Conservation (phyloP, 1,284 basidiomycete species). For the Fistulina hepatica region DNA sequence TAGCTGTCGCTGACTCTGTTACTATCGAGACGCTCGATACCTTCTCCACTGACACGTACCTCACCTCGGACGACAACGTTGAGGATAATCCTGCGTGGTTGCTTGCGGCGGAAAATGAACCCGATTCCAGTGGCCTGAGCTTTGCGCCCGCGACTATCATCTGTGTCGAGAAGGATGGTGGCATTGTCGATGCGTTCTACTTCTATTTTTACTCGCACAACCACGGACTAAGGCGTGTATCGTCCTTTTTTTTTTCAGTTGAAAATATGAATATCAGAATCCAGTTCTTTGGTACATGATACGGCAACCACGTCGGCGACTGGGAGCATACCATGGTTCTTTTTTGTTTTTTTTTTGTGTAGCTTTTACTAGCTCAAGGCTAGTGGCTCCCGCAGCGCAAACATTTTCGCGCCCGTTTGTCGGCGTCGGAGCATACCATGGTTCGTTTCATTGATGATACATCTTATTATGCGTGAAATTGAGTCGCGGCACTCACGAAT, state of each 20-base stretch:
- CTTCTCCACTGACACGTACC: slow-evolving; percentile 16
- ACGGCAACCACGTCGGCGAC: slow-evolving; percentile 24
- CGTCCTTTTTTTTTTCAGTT: too few relatives aligned
- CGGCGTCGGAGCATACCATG: too few relatives aligned
- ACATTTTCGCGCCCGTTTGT: too few relatives aligned
- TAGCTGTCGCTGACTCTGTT: not conserved
- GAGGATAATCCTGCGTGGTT: slow-evolving; percentile 20
- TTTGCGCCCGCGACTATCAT: slow-evolving; percentile 23
- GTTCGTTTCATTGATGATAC: not conserved
- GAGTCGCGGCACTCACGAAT: too few relatives aligned
- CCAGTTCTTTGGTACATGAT: slow-evolving; percentile 18
- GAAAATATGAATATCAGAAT: too few relatives aligned
- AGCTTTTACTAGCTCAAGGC: too few relatives aligned
- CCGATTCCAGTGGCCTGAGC: slow-evolving; percentile 18
- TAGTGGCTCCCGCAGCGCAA: too few relatives aligned
- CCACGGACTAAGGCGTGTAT: too few relatives aligned
- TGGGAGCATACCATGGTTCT: slow-evolving; percentile 23
- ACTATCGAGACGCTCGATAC: slow-evolving; percentile 13
- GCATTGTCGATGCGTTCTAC: slow-evolving; percentile 29
- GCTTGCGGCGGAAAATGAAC: slow-evolving; percentile 16
- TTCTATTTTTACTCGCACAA: slow-evolving; percentile 29
- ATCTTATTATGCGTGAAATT: too few relatives aligned
- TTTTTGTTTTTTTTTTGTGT: too few relatives aligned
- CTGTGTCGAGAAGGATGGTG: slow-evolving; percentile 23
- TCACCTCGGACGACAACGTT: slow-evolving; percentile 22